phyloP scores from a whole-genome alignment of 306 rosid species.

The Mimosa pudica region DNA sequence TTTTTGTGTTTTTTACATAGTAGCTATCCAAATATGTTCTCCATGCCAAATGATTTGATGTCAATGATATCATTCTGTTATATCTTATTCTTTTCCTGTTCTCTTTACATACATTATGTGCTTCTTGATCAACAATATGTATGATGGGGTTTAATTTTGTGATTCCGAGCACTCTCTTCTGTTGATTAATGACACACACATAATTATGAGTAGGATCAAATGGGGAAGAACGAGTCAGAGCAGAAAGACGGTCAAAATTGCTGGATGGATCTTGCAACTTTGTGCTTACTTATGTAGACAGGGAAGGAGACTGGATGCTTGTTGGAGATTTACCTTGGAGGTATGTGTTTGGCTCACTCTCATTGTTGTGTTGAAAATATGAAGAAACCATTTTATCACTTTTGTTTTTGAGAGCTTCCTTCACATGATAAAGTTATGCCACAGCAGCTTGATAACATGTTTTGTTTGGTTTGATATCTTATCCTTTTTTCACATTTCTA shows the following conservation, averaged over 20 bases:
- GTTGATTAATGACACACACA: background rate
- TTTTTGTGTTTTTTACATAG: background rate
- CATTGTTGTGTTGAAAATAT: background rate
- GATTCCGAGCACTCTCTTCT: background rate
- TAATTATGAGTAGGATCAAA: conserved; percentile 44
- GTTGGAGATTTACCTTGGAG: conserved; percentile 95
- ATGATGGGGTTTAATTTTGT: conserved; percentile 2
- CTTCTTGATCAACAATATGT: background rate
- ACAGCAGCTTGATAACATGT: background rate
- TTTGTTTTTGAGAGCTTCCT: background rate
- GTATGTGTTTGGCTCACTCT: conserved; percentile 44
- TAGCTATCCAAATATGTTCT: background rate
- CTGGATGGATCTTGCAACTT: conserved; percentile 62
- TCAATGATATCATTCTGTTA: background rate
- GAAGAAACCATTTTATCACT: background rate
- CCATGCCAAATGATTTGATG: conserved; percentile 2
- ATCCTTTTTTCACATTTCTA: background rate
- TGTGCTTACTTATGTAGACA: conserved; percentile 83
- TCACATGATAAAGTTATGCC: background rate
- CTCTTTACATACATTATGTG: background rate
- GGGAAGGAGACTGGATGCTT: conserved; percentile 91
- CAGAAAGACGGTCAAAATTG: conserved; percentile 47
- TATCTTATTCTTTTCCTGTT: background rate
- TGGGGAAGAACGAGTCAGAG: conserved; percentile 40
- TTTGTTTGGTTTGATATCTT: conserved; percentile 20